Conservation (phyloP, 2,329 filamentous ascomycete species). For the Penicillium sp. region DNA sequence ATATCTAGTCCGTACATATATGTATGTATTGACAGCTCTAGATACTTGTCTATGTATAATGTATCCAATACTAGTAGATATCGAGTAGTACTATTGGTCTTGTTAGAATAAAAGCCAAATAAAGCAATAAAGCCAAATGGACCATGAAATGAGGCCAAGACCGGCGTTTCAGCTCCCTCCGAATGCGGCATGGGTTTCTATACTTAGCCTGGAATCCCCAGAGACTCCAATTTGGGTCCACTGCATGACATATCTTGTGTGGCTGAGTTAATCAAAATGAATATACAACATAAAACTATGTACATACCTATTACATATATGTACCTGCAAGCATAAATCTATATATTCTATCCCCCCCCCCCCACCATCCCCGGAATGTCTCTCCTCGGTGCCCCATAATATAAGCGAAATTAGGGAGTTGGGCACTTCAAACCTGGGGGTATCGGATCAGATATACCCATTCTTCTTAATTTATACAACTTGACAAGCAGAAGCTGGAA, state of each 20-base stretch:
- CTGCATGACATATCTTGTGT: background rate
- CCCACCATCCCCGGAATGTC: background rate
- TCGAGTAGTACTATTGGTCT: background rate
- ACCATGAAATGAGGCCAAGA: conserved; percentile 8
- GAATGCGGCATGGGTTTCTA: conserved; percentile 9
- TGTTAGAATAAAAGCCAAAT: background rate
- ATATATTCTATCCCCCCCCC: background rate
- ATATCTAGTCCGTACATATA: background rate
- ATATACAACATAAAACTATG: no score
- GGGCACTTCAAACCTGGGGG: background rate
- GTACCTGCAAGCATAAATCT: background rate
- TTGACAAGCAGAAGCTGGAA: background rate
- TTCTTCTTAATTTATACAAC: background rate
- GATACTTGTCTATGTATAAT: background rate
- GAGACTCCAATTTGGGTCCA: background rate
- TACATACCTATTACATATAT: background rate
- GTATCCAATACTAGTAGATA: background rate
- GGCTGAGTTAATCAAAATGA: background rate
- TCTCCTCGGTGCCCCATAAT: background rate
- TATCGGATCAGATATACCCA: background rate
- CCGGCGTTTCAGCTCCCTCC: conserved; percentile 4
- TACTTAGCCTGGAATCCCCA: conserved; percentile 7
- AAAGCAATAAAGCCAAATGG: background rate
- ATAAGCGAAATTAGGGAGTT: background rate
- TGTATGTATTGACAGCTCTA: background rate